phyloP scores from a whole-genome alignment of 768 basidiomycete genomes.

The Holtermannia corniformis region DNA sequence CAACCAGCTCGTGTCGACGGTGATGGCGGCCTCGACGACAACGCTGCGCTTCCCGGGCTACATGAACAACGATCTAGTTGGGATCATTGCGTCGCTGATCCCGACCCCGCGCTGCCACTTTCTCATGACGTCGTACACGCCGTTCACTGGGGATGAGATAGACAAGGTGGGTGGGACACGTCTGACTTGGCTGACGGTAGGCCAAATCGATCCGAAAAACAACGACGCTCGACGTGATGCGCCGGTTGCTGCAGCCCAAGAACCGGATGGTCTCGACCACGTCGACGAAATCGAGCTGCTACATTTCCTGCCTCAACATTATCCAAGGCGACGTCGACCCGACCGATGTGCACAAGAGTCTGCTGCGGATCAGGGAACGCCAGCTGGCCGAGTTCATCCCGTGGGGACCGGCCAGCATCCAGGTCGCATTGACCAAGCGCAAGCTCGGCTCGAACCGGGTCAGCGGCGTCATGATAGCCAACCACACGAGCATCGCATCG shows the following conservation, averaged over 20 bases:
- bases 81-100: conserved; percentile 91
- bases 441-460: conserved; percentile 86
- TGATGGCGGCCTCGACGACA: conserved; percentile 95
- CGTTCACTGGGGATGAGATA: conserved; percentile 92
- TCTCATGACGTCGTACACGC: conserved; percentile 97
- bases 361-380: conserved; percentile 90
- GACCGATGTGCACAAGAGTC: conserved; percentile 94
- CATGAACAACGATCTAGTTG: conserved; percentile 98
- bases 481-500: conserved; percentile 96
- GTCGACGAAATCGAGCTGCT: conserved; percentile 50
- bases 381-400: conserved; percentile 97
- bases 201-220: conserved; percentile 93
- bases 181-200: conserved; percentile 47
- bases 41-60: conserved; percentile 95
- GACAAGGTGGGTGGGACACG: conserved; percentile 67
- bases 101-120: conserved; percentile 97
- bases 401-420: conserved; percentile 97
- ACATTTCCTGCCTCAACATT: conserved; percentile 95
- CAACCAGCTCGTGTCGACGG: conserved; percentile 56
- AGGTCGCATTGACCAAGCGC: conserved; percentile 79
- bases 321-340: conserved; percentile 98
- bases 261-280: conserved; percentile 92
- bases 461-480: conserved; percentile 96
- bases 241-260: conserved; percentile 90
- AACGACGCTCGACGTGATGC: conserved; percentile 97